Base-by-base conservation (phyloP, 805 yeast genomes). In the Cephaloascus fragrans region DNA sequence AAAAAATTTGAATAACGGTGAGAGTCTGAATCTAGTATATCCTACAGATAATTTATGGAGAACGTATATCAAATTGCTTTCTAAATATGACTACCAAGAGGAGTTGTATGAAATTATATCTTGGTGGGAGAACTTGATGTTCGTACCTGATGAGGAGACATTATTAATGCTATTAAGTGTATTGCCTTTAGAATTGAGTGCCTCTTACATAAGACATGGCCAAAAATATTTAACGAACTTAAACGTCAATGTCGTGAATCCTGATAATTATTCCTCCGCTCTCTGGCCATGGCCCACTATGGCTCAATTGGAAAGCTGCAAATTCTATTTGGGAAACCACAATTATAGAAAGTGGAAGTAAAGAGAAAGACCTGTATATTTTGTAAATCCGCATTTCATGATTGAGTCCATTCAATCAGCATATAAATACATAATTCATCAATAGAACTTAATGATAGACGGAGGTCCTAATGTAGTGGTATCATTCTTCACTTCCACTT, bases 71-170 rank as follows among this genome's bases (percentile, higher is more conserved):
- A 49, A 59, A 12, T 56, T 78, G 43, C 57, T 79, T 26, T 65
- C 67, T 3, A 57, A 62, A 37, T 76, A 68, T 36, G 64, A 61
- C 6, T 74, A 75, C 45, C 49, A 59, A 2, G 58, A 63, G 3
- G 80, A 76, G 48, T 50, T 80, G n/a, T 55, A 71, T 1, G 67
- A 60, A 29, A 56, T 80, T 4, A 52, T 79, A 26, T 60, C 64
- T 19, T 69, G 77, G 70, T 72, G 86, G 79, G 76, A 74, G 31
- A 50, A 55, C 3, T 47, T 78, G 6, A 50, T 57, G 15, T 68
- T 62, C 38, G 43, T 40, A 3, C 84, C 84, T 0, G 46, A 55
- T 31, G 56, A 54, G 33, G 50, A 49, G 16, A 59, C 72, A 0
- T 52, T 77, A 17, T 46, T 65, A 15, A 55, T 61, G 35, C 47